A percentile compares a stretch with the other conserved stretches of the same genome.
These are phyloP conservation scores for Sporothrix brunneoviolacea DNA, from an alignment of 2,329 filamentous ascomycete species.

Conservation along the genomic window DNA sequence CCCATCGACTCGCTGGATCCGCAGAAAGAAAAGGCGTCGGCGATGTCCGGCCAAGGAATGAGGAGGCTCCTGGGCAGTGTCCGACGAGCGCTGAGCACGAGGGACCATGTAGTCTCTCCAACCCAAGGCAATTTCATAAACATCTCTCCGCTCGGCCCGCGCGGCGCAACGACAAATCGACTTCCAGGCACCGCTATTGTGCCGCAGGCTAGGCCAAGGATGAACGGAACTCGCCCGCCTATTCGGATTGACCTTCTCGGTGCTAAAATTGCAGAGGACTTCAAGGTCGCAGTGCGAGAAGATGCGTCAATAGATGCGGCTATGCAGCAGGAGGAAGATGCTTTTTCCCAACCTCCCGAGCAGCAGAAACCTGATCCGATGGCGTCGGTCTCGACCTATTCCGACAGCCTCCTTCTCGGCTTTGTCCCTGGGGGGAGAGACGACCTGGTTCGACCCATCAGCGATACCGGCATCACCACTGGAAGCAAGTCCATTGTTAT, in stretches of 20 bases:
- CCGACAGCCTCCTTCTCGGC: conserved; percentile 29
- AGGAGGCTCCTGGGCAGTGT: conserved; percentile 82
- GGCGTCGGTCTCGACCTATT: conserved; percentile 33
- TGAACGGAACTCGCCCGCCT: conserved; percentile 41
- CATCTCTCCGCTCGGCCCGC: conserved; percentile 43
- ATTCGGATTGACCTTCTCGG: conserved; percentile 75
- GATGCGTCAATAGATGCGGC: conserved; percentile 43
- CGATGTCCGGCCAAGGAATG: conserved; percentile 67
- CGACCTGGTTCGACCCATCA: conserved; percentile 34
- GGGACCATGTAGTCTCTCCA: conserved; percentile 37
- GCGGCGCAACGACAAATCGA: conserved; percentile 50
- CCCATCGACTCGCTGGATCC: conserved; percentile 21
- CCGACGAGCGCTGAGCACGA: conserved; percentile 68
- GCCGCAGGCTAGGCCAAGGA: conserved; percentile 43
- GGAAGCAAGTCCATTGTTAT: conserved; percentile 91
- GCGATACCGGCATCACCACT: conserved; percentile 57
- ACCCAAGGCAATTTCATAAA: conserved; percentile 42
- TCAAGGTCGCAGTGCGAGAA: conserved; percentile 66
- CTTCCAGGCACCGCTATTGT: conserved; percentile 55
- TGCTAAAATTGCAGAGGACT: conserved; percentile 71
- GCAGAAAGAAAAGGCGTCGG: conserved; percentile 43
- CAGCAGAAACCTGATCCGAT: conserved; percentile 22
- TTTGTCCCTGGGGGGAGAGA: neutral
- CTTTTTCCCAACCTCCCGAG: conserved; percentile 12
- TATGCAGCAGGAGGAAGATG: conserved; percentile 2